These are phyloP conservation scores for Catharanthus roseus DNA, from an alignment of 257 asterid species.

Conservation along the genomic window DNA sequence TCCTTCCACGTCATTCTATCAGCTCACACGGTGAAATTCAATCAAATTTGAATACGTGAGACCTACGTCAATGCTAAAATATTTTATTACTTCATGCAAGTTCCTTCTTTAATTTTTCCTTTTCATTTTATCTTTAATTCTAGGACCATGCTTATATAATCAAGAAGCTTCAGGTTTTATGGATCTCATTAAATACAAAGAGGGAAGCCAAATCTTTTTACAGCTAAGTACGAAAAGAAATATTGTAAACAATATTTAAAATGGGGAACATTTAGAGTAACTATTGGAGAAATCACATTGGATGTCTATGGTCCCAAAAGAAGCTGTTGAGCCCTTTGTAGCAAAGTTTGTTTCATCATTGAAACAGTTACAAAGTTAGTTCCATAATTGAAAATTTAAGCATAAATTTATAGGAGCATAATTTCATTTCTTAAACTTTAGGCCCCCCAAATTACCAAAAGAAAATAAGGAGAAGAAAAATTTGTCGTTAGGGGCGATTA, in stretches of 20 bases:
- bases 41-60: too few species aligned
- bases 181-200: neutral
- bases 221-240: too few species aligned
- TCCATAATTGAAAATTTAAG: neutral
- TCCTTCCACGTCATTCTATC: too few species aligned
- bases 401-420: neutral
- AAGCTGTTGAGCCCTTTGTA: neutral
- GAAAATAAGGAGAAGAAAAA: neutral
- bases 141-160: neutral
- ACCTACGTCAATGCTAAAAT: too few species aligned
- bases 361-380: neutral
- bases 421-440: neutral
- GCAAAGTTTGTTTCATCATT: neutral
- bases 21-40: too few species aligned
- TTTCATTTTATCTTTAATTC: too few species aligned
- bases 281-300: neutral
- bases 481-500: neutral
- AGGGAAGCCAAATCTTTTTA: too few species aligned
- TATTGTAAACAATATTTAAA: too few species aligned
- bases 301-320: slow-evolving; percentile 4
- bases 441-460: neutral
- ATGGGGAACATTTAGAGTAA: neutral
- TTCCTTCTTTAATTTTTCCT: too few species aligned
- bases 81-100: too few species aligned
- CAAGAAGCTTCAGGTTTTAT: neutral